A percentile compares a stretch with the other conserved stretches of the same genome.
These are phyloP conservation scores for Cryphonectria naterciae DNA, from an alignment of 2,329 filamentous ascomycete species.

Conservation along the genomic window DNA sequence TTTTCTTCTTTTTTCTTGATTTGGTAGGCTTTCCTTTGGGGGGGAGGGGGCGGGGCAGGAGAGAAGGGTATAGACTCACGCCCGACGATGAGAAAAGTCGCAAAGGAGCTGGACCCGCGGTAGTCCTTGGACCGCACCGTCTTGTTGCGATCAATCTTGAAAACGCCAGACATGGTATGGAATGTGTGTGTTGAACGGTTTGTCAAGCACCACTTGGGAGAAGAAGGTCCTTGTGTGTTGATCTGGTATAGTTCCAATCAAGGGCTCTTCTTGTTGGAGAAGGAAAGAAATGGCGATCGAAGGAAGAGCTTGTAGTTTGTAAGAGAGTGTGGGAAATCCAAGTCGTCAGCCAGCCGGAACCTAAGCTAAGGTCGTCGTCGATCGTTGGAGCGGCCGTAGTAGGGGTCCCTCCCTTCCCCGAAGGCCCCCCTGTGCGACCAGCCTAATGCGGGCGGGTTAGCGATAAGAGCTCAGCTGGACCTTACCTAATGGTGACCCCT, in stretches of 20 bases:
- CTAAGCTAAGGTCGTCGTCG: neutral
- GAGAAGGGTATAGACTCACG: slow-evolving; percentile 62
- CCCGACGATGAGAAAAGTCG: slow-evolving; percentile 94
- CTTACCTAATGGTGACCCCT: slow-evolving; percentile 4
- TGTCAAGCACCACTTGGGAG: neutral
- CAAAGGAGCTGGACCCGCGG: slow-evolving; percentile 73
- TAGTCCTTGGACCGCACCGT: slow-evolving; percentile 61
- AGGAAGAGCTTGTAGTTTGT: neutral
- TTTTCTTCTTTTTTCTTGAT: neutral
- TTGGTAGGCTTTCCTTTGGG: slow-evolving; percentile 3
- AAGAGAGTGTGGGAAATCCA: slow-evolving; percentile 5
- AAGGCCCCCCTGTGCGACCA: neutral
- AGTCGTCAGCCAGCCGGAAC: neutral
- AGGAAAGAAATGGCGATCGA: neutral
- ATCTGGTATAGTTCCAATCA: slow-evolving; percentile 9
- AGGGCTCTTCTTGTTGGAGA: slow-evolving; percentile 3
- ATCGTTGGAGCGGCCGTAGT: neutral
- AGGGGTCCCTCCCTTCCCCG: neutral
- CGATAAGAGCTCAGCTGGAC: neutral
- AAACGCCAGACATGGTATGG: slow-evolving; percentile 25
- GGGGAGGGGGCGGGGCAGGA: neutral
- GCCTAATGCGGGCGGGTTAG: neutral
- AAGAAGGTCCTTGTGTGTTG: neutral
- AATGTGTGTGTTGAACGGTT: neutral
- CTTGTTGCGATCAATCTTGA: slow-evolving; percentile 56